Conservation (phyloP, 116 monocot species). For the Dioscorea cayenensis region DNA sequence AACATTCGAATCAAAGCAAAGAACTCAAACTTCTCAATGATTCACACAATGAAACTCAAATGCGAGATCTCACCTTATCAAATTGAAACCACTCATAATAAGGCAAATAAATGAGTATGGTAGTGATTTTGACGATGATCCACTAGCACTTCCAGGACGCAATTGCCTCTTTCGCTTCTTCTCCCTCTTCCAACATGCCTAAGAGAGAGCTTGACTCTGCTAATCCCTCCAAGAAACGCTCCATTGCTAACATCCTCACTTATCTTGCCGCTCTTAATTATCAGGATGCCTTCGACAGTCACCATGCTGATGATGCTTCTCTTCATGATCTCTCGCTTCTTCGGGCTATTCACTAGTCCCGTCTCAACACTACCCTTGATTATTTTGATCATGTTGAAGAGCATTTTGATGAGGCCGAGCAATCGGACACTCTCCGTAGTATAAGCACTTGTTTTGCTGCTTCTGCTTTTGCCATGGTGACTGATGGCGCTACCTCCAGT, state of each 20-base stretch:
- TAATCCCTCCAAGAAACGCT: slow-evolving; percentile 17
- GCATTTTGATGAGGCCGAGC: slow-evolving; percentile 34
- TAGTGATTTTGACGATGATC: too few species aligned
- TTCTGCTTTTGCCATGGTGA: slow-evolving; percentile 7
- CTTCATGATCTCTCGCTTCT: slow-evolving; percentile 28
- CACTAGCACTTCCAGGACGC: slow-evolving; percentile 57
- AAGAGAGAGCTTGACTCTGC: slow-evolving; percentile 11
- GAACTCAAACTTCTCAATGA: too few species aligned
- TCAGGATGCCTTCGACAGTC: slow-evolving; percentile 30
- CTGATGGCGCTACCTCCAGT: neutral
- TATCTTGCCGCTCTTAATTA: slow-evolving; percentile 44
- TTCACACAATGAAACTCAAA: too few species aligned
- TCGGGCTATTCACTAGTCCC: slow-evolving; percentile 25
- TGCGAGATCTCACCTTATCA: too few species aligned
- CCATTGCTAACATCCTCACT: slow-evolving; percentile 37
- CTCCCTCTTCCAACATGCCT: slow-evolving; percentile 15
- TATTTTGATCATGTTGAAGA: slow-evolving; percentile 40
- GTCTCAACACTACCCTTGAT: slow-evolving; percentile 22
- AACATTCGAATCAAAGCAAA: too few species aligned
- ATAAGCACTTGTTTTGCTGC: slow-evolving; percentile 22
- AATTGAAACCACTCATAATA: too few species aligned
- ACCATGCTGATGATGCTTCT: slow-evolving; percentile 13
- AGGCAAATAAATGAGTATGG: too few species aligned
- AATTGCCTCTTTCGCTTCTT: slow-evolving; percentile 1
- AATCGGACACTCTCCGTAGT: slow-evolving; percentile 26